Evolutionary conservation across 176 grass and related monocot species (phyloP), one percentile per base, ranked within the genome.

Genomic region (Triticum urartu): DNA sequence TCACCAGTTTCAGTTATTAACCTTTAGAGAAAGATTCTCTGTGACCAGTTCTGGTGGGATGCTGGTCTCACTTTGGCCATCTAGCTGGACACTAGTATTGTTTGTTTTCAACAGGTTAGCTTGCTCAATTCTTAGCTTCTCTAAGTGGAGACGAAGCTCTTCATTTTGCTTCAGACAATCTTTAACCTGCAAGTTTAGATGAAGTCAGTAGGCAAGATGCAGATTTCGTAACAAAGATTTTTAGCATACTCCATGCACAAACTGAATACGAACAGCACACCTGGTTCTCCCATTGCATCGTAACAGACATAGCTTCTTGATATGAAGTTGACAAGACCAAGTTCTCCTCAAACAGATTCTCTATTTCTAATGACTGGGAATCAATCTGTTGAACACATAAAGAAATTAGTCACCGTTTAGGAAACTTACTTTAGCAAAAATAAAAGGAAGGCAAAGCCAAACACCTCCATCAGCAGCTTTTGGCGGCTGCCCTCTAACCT

Each of bases 331-430:
- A 94, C 61, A 96, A 91, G 79, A 84, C 81, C 42, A 94, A 93
- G 72, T 99, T 99, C 79, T 98, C 97, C 79, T 96, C 94, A 69
- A 99, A 99, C 43, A 99, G 45, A 14, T 88, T 94, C 86, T 99
- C 96, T 88, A 95, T 95, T 86, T 98, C 96, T 89, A 92, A 88
- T 60, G 96, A 95, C 94, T 95, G 96, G 35, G 92, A 95, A 89
- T 98, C 93, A 86, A 98, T 95, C 96, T 98, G 65, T 77, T 38
- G 60, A 94, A 86, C 72, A 59, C 20, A 48, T 38, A 84, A 6
- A 82, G 60, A 56, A 60, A 35, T 84, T 35, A 86, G 75, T n/a
- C 34, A 77, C 1, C 14, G 64, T 47, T 73, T 67, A 73, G 52
- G 5, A 21, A 62, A 62, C 18, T 76, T 54, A 38, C 5, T 82